Evolutionary conservation across 2,329 filamentous ascomycete species (phyloP).

Genomic region (Spiromastix sp.): DNA sequence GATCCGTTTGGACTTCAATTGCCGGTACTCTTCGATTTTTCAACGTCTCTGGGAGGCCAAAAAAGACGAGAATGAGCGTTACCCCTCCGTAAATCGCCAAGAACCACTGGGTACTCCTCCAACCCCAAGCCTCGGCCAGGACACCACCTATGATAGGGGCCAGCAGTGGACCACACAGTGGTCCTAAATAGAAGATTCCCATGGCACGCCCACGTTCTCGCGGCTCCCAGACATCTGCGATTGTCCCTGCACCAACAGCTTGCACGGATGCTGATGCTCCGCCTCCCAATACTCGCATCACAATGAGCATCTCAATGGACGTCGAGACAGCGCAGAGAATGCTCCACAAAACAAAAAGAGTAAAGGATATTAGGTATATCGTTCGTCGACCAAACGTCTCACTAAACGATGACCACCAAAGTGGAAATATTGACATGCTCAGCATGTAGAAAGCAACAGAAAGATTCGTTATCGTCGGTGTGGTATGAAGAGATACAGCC

Average conservation of each 20-base stretch:
- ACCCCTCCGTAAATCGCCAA: conserved; percentile 56
- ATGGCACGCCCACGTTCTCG: conserved; percentile 67
- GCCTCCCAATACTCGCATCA: conserved; percentile 63
- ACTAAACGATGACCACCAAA: conserved; percentile 81
- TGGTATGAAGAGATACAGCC: conserved; percentile 49
- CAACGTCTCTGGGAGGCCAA: conserved; percentile 37
- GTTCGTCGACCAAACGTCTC: conserved; percentile 60
- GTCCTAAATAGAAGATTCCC: conserved; percentile 73
- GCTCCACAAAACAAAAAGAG: conserved; percentile 61
- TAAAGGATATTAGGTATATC: conserved; percentile 69
- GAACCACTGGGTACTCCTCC: conserved; percentile 72
- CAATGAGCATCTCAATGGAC: conserved; percentile 65
- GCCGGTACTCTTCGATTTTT: conserved; percentile 19
- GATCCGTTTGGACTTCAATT: conserved; percentile 15
- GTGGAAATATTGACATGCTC: conserved; percentile 69
- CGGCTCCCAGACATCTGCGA: conserved; percentile 70
- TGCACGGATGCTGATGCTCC: conserved; percentile 73
- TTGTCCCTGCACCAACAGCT: conserved; percentile 72
- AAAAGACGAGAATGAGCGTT: conserved; percentile 29
- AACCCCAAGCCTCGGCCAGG: conserved; percentile 57
- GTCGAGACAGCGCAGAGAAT: conserved; percentile 57
- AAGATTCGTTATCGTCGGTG: conserved; percentile 59
- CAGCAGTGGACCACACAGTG: conserved; percentile 62
- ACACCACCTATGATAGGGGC: conserved; percentile 68
- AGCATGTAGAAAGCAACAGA: conserved; percentile 75